phyloP scores from a whole-genome alignment of 768 basidiomycete genomes.

The Russula foetens region DNA sequence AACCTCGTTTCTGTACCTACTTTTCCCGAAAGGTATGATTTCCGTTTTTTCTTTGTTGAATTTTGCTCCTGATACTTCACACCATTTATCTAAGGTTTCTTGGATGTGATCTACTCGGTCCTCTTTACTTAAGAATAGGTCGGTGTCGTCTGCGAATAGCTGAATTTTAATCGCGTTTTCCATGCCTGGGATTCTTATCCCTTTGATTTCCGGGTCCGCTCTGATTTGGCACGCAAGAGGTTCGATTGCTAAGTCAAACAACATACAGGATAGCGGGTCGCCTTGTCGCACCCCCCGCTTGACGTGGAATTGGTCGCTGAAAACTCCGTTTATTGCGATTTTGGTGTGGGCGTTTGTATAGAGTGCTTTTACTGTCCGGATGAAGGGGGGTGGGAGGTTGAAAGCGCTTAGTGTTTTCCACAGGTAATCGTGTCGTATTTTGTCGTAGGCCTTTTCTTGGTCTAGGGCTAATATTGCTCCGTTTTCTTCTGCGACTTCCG shows the following conservation, averaged over 20 bases:
- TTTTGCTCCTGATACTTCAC: slow-evolving; percentile 31
- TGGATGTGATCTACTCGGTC: slow-evolving; percentile 26
- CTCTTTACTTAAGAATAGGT: slow-evolving; percentile 22
- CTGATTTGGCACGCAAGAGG: neutral
- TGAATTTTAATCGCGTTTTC: neutral
- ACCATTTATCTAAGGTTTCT: slow-evolving; percentile 32
- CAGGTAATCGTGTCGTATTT: slow-evolving; percentile 14
- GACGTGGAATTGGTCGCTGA: neutral
- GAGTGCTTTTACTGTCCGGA: neutral
- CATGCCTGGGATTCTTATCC: neutral
- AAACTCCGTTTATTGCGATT: neutral
- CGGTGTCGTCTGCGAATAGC: neutral
- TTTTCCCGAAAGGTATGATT: slow-evolving; percentile 29
- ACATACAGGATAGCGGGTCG: neutral
- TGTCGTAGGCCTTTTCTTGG: slow-evolving; percentile 16
- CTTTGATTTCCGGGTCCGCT: neutral
- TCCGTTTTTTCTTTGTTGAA: slow-evolving; percentile 38
- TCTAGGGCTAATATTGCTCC: neutral
- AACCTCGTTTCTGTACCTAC: slow-evolving; percentile 1
- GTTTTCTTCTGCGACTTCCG: neutral
- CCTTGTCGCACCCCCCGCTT: neutral
- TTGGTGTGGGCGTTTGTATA: neutral
- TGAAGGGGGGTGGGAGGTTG: neutral
- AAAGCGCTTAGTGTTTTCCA: neutral
- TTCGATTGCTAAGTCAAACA: neutral